Evolutionary conservation across 768 basidiomycete genomes (phyloP).

Genomic region (Candolleomyces eurysporus): DNA sequence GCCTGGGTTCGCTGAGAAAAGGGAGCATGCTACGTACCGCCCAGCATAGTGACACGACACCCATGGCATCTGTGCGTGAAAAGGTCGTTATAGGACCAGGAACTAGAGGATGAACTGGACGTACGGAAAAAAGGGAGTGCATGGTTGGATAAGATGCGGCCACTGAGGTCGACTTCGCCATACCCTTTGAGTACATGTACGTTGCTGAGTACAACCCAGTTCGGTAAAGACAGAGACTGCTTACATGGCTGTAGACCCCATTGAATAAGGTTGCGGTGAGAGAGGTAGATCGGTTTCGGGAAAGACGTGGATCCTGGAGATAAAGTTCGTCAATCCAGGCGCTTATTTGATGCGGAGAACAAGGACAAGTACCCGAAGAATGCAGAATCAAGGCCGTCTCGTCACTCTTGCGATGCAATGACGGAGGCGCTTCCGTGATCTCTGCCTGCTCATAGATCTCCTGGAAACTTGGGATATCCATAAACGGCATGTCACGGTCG

Average conservation of each 20-base stretch:
- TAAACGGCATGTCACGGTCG: neutral
- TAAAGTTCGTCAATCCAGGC: neutral
- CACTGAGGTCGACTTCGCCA: constrained; percentile 23
- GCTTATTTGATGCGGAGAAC: neutral
- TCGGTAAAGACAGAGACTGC: neutral
- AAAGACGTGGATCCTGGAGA: constrained; percentile 23
- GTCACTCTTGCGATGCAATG: neutral
- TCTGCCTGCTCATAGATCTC: neutral
- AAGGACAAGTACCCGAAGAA: constrained; percentile 19
- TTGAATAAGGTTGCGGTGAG: constrained; percentile 13
- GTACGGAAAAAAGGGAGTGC: constrained; percentile 20
- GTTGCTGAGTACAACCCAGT: neutral
- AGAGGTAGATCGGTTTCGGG: constrained; percentile 21
- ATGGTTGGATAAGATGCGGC: constrained; percentile 18
- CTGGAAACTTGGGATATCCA: constrained; percentile 5
- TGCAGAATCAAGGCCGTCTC: constrained; percentile 16
- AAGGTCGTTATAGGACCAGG: neutral
- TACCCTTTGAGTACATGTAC: constrained; percentile 11
- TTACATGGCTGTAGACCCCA: constrained; percentile 17
- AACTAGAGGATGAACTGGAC: neutral
- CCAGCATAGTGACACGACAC: constrained; percentile 15
- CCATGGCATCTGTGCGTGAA: constrained; percentile 16
- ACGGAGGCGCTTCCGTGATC: neutral
- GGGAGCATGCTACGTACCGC: constrained; percentile 10
- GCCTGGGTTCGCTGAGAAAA: neutral